Conservation (phyloP, 257 asterid species). For the Marsdenia floribunda region DNA sequence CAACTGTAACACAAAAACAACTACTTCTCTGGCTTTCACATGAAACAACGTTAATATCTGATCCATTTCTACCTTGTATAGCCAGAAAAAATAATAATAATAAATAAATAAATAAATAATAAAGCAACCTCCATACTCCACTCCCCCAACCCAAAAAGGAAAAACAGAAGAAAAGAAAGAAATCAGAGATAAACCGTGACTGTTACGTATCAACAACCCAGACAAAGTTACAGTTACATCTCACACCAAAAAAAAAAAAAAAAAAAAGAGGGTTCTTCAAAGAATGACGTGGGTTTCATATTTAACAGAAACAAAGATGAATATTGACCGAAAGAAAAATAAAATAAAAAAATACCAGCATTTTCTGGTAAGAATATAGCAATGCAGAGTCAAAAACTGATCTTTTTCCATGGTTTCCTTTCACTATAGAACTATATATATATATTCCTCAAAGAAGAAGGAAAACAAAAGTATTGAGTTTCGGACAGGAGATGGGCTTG, state of each 20-base stretch:
- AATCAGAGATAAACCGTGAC: slow-evolving; percentile 7
- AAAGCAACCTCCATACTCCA: slow-evolving; percentile 2
- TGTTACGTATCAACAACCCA: slow-evolving; percentile 5
- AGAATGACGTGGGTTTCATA: background rate
- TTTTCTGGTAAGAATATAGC: background rate
- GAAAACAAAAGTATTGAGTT: background rate
- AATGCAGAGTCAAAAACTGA: background rate
- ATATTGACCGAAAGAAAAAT: background rate
- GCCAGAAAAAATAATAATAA: background rate
- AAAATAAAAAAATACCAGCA: slow-evolving; percentile 11
- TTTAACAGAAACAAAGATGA: background rate
- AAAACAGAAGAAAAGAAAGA: background rate
- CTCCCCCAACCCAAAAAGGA: background rate
- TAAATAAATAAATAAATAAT: background rate
- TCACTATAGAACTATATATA: background rate
- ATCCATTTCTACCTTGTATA: background rate
- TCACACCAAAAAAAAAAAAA: slow-evolving; percentile 1
- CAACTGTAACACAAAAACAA: slow-evolving; percentile 1
- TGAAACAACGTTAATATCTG: background rate
- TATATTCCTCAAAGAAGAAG: background rate
- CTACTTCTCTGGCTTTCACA: background rate
- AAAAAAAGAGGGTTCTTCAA: background rate
- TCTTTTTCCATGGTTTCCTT: background rate
- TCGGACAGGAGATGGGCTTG: background rate
- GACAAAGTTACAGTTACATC: background rate